phyloP scores from a whole-genome alignment of 352 stramenopile genomes.

The Pythium rhizo-oryzae region DNA sequence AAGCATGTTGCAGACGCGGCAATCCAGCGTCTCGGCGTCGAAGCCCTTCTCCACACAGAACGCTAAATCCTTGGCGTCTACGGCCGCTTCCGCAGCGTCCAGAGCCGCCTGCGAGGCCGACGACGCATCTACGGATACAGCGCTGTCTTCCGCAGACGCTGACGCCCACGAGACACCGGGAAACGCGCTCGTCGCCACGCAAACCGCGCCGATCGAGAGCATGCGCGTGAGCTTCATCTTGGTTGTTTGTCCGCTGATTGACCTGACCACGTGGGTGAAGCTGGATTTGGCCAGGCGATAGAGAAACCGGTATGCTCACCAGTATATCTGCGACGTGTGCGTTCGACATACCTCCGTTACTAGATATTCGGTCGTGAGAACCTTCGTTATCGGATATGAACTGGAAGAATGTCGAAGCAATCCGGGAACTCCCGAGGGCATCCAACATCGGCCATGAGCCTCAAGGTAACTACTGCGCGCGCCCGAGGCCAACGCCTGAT shows the following conservation, averaged over 20 bases:
- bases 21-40: constrained; percentile 62
- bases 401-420: constrained; percentile 24
- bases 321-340: constrained; percentile 21
- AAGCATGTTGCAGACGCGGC: constrained; percentile 57
- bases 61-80: constrained; percentile 12
- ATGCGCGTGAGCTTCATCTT: constrained; percentile 15
- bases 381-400: constrained; percentile 5
- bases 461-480: constrained; percentile 20
- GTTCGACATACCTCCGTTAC: background rate
- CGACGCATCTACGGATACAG: constrained; percentile 3
- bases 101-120: constrained; percentile 5
- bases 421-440: background rate
- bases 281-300: background rate
- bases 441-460: constrained; percentile 18
- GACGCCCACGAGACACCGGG: background rate
- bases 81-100: background rate
- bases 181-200: constrained; percentile 13
- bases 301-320: constrained; percentile 8
- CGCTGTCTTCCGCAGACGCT: constrained; percentile 8
- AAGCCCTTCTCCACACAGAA: constrained; percentile 52
- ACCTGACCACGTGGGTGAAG: constrained; percentile 27
- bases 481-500: background rate
- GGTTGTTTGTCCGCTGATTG: background rate
- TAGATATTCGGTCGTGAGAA: background rate
- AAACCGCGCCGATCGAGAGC: constrained; percentile 16